Conservation (phyloP, 768 basidiomycete genomes). For the Wakefieldia striispora region DNA sequence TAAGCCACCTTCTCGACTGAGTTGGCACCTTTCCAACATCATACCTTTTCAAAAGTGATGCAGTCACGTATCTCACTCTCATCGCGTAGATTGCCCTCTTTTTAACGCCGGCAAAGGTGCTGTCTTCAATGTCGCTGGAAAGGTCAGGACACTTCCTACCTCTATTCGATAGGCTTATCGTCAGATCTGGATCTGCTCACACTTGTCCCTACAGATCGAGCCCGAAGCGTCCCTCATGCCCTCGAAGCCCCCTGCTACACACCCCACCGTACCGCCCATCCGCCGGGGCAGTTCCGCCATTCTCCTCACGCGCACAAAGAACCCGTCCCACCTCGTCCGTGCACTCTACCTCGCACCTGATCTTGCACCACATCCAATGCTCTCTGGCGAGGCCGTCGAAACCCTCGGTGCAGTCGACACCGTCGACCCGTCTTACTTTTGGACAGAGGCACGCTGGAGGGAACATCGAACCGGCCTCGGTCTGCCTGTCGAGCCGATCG, state of each 20-base stretch:
- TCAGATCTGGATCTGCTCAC: too few relatives aligned
- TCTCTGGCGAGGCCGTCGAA: constrained; percentile 68
- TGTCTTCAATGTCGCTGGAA: constrained; percentile 78
- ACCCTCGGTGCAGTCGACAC: constrained; percentile 52
- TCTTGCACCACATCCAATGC: constrained; percentile 60
- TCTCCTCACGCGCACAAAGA: constrained; percentile 63
- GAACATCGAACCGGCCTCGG: constrained; percentile 75
- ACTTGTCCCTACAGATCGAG: constrained; percentile 56
- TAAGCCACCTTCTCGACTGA: too few relatives aligned
- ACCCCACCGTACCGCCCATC: constrained; percentile 54
- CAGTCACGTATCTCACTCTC: neutral
- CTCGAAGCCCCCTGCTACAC: constrained; percentile 68
- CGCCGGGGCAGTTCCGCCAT: constrained; percentile 65
- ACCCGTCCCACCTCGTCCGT: constrained; percentile 71
- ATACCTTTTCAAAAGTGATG: too few relatives aligned
- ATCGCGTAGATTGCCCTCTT: constrained; percentile 60
- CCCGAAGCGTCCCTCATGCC: constrained; percentile 81
- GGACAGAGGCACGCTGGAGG: constrained; percentile 69
- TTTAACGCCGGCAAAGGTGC: constrained; percentile 83
- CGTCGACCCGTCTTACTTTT: constrained; percentile 78
- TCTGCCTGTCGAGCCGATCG: constrained; percentile 63
- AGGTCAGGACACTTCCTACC: constrained; percentile 41
- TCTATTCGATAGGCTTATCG: too few relatives aligned
- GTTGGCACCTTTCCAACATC: too few relatives aligned
- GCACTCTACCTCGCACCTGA: constrained; percentile 68